Percentiles rank a stretch among this genome's conserved stretches.
Conservation (phyloP, 2,329 filamentous ascomycete species). For the Nemania sp. region DNA sequence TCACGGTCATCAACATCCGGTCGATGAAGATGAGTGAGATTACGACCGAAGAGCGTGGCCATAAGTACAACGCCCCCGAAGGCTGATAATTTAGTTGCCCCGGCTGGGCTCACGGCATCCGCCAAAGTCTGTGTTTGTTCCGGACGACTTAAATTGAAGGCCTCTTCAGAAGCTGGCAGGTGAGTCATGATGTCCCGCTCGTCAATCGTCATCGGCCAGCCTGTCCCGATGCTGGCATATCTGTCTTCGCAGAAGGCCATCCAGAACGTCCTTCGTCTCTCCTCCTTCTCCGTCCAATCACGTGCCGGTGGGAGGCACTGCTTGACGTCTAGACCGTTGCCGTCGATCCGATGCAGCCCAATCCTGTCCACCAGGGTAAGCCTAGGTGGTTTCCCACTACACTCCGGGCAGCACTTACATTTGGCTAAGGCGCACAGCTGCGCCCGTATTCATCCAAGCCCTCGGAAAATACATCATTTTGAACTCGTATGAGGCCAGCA, state of each 20-base stretch:
- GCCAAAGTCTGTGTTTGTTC: constrained; percentile 71
- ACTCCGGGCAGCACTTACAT: constrained; percentile 61
- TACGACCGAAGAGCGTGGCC: constrained; percentile 88
- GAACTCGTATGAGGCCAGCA: constrained; percentile 87
- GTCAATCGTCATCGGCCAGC: constrained; percentile 94
- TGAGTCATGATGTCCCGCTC: constrained; percentile 89
- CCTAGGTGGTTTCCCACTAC: constrained; percentile 46
- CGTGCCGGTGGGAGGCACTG: constrained; percentile 83
- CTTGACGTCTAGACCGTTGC: constrained; percentile 82
- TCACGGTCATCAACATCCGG: constrained; percentile 81
- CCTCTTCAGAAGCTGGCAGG: constrained; percentile 80
- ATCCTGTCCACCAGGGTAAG: constrained; percentile 71
- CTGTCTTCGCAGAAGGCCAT: constrained; percentile 88
- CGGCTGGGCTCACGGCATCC: constrained; percentile 70
- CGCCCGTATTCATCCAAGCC: constrained; percentile 90
- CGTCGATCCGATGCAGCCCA: constrained; percentile 85
- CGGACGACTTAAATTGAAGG: constrained; percentile 78
- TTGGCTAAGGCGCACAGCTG: constrained; percentile 76
- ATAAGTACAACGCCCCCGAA: constrained; percentile 82
- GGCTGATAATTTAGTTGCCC: constrained; percentile 73
- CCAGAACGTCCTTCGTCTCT: constrained; percentile 92
- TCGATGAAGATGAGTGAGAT: constrained; percentile 87
- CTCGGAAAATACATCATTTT: constrained; percentile 97
- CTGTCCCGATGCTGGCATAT: constrained; percentile 93
- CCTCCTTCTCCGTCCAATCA: constrained; percentile 94